A percentile compares a stretch with the other conserved stretches of the same genome.
Conservation (phyloP, 768 basidiomycete genomes). For the Trametes cinnabarina region DNA sequence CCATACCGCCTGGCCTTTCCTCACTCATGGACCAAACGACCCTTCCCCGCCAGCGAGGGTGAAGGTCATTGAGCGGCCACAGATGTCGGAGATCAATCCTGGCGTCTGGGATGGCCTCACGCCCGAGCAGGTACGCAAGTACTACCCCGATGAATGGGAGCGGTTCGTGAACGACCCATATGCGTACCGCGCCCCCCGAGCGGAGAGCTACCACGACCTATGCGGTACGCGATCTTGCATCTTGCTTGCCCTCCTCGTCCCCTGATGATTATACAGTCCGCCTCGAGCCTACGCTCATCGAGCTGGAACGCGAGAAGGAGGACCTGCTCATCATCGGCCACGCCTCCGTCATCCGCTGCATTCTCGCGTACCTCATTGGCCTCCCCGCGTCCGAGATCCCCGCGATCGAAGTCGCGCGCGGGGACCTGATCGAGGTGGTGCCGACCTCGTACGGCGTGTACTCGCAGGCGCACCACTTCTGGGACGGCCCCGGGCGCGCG, state of each 20-base stretch:
- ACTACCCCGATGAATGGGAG: constrained; percentile 93
- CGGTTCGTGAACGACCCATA: constrained; percentile 92
- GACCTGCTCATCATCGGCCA: constrained; percentile 96
- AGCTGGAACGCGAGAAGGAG: constrained; percentile 90
- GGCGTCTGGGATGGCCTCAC: constrained; percentile 96
- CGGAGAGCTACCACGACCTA: constrained; percentile 97
- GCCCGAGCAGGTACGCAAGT: constrained; percentile 83
- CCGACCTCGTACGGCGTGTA: constrained; percentile 89
- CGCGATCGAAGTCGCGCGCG: constrained; percentile 94
- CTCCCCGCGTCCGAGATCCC: constrained; percentile 95
- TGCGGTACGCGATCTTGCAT: constrained; percentile 57
- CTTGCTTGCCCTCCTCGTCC: background rate
- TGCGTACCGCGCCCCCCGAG: constrained; percentile 84
- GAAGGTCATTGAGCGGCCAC: constrained; percentile 91
- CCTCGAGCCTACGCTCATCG: constrained; percentile 88
- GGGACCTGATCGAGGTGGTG: constrained; percentile 92
- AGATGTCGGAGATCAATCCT: constrained; percentile 98
- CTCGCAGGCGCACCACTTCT: constrained; percentile 85
- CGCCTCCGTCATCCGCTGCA: constrained; percentile 94
- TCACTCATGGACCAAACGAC: constrained; percentile 32
- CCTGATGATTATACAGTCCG: constrained; percentile 56
- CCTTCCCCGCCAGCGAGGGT: constrained; percentile 42
- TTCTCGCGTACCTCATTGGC: constrained; percentile 91
- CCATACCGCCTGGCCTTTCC: constrained; percentile 96
- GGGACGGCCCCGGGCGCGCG: constrained; percentile 79